These are phyloP conservation scores for Kodamaea jinghongensis DNA, from an alignment of 805 yeast genomes.

Conservation along the genomic window DNA sequence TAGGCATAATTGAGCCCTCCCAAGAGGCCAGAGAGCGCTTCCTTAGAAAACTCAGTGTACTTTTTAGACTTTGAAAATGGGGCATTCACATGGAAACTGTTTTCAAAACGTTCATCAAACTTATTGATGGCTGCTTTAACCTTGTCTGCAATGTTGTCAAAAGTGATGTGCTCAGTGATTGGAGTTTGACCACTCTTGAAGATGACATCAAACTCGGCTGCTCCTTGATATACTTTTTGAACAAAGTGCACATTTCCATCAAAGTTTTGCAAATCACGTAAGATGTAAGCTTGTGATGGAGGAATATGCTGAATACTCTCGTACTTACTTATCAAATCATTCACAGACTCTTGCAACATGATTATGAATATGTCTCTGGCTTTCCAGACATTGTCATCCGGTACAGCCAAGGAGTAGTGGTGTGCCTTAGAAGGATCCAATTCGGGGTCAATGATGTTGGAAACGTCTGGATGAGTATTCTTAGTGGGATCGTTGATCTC, in stretches of 20 bases:
- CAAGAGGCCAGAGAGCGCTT: slow-evolving; percentile 72
- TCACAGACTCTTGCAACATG: slow-evolving; percentile 66
- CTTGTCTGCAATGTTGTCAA: slow-evolving; percentile 33
- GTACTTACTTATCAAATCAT: slow-evolving; percentile 34
- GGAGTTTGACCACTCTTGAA: slow-evolving; percentile 50
- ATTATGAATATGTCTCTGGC: slow-evolving; percentile 74
- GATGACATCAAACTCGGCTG: slow-evolving; percentile 69
- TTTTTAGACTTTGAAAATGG: slow-evolving; percentile 49
- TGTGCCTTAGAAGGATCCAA: slow-evolving; percentile 61
- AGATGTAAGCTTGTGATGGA: slow-evolving; percentile 47
- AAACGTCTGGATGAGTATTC: slow-evolving; percentile 41
- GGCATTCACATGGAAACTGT: slow-evolving; percentile 47
- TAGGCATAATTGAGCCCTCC: slow-evolving; percentile 90
- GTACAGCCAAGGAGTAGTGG: slow-evolving; percentile 67
- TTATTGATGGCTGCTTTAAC: slow-evolving; percentile 29
- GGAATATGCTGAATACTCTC: slow-evolving; percentile 32
- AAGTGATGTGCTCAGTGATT: slow-evolving; percentile 33
- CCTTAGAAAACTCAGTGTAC: slow-evolving; percentile 64
- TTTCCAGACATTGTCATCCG: slow-evolving; percentile 71
- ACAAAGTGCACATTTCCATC: slow-evolving; percentile 77
- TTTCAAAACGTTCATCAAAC: slow-evolving; percentile 53
- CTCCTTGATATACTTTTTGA: slow-evolving; percentile 73
- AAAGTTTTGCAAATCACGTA: slow-evolving; percentile 58
- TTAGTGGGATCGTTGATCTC: slow-evolving; percentile 52
- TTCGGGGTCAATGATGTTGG: slow-evolving; percentile 30